phyloP scores from a whole-genome alignment of 2,329 filamentous ascomycete genomes.

The Claviceps fusiformis region DNA sequence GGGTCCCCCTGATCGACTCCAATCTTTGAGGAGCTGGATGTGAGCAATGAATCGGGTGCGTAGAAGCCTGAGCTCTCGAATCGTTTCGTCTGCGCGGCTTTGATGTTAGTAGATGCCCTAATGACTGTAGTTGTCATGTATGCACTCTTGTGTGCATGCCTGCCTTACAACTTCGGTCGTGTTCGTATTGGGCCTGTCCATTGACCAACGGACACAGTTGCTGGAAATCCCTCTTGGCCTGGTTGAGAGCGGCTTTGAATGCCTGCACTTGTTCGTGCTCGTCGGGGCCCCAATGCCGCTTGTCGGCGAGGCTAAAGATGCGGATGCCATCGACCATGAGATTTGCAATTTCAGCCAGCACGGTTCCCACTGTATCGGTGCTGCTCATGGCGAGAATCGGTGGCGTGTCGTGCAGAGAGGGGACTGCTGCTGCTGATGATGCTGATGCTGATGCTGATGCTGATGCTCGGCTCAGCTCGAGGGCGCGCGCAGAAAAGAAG shows the following conservation, averaged over 20 bases:
- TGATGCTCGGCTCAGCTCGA: background rate
- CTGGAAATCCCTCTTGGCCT: constrained; percentile 48
- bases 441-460: background rate
- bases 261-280: constrained; percentile 45
- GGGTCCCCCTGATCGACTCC: constrained; percentile 39
- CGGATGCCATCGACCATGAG: constrained; percentile 38
- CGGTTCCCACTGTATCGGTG: constrained; percentile 41
- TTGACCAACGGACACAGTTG: constrained; percentile 40
- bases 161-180: constrained; percentile 37
- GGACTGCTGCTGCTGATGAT: background rate
- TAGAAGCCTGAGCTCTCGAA: constrained; percentile 35
- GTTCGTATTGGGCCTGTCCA: constrained; percentile 43
- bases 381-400: constrained; percentile 19
- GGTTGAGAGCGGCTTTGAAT: constrained; percentile 41
- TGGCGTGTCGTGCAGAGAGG: background rate
- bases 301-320: constrained; percentile 42
- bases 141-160: constrained; percentile 8
- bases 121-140: background rate
- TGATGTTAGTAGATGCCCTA: background rate
- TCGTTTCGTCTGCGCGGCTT: constrained; percentile 30
- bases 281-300: constrained; percentile 43
- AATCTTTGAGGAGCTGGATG: constrained; percentile 37
- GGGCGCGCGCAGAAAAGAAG: background rate
- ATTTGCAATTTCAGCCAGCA: constrained; percentile 44
- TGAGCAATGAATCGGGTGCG: constrained; percentile 33